phyloP scores from a whole-genome alignment of 441 rosid genomes.

The Erodium moschatum region DNA sequence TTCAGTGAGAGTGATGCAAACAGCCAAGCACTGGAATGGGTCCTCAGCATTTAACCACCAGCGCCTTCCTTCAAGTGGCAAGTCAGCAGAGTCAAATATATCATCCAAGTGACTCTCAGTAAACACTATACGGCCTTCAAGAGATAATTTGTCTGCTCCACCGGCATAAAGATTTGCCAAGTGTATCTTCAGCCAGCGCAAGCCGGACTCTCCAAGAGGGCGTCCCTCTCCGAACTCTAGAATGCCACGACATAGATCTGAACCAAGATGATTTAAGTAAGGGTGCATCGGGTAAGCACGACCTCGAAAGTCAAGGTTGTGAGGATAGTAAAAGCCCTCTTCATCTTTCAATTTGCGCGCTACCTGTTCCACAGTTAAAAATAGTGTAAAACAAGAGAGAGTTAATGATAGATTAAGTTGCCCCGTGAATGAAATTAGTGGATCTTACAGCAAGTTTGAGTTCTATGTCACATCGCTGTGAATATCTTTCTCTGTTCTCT shows the following conservation, averaged over 20 bases:
- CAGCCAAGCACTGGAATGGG: slow-evolving; percentile 94
- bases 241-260: slow-evolving; percentile 93
- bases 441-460: slow-evolving; percentile 84
- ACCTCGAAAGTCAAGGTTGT: slow-evolving; percentile 94
- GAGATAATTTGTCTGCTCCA: slow-evolving; percentile 85
- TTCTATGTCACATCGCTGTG: slow-evolving; percentile 88
- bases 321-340: slow-evolving; percentile 89
- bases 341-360: slow-evolving; percentile 88
- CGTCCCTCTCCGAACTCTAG: slow-evolving; percentile 91
- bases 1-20: slow-evolving; percentile 74
- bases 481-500: slow-evolving; percentile 81
- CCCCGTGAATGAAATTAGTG: slow-evolving; percentile 10
- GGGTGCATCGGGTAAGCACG: slow-evolving; percentile 99
- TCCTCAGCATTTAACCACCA: slow-evolving; percentile 99
- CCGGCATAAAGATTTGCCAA: slow-evolving; percentile 87
- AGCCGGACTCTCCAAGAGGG: slow-evolving; percentile 76
- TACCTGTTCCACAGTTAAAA: slow-evolving; percentile 53
- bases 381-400: background rate
- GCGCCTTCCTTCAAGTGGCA: slow-evolving; percentile 78
- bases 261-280: slow-evolving; percentile 89
- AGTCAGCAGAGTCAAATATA: slow-evolving; percentile 84
- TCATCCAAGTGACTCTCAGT: slow-evolving; percentile 78
- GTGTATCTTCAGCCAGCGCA: slow-evolving; percentile 92
- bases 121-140: slow-evolving; percentile 68
- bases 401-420: background rate